phyloP scores from a whole-genome alignment of 2,329 filamentous ascomycete species.

The Anthostomella pinea region DNA sequence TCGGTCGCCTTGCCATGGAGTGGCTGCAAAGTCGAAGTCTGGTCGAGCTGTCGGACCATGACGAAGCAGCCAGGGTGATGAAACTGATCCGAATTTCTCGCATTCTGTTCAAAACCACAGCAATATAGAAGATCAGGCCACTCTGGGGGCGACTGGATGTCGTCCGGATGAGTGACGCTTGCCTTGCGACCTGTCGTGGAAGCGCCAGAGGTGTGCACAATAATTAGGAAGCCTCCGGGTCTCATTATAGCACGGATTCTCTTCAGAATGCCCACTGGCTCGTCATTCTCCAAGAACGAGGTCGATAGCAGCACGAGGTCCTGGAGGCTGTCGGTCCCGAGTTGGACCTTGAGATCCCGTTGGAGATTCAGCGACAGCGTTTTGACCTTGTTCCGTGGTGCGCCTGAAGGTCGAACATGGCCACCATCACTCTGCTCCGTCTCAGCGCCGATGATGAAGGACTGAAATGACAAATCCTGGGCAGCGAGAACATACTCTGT shows the following conservation, averaged over 20 bases:
- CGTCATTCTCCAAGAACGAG: slow-evolving; percentile 29
- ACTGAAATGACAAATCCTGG: slow-evolving; percentile 30
- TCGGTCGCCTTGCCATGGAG: too few species aligned
- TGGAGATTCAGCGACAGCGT: slow-evolving; percentile 22
- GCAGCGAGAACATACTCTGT: slow-evolving; percentile 31
- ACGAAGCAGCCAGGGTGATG: slow-evolving; percentile 34
- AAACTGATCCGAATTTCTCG: slow-evolving; percentile 33
- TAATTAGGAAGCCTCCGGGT: slow-evolving; percentile 37
- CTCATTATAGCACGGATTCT: slow-evolving; percentile 32
- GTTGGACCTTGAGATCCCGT: slow-evolving; percentile 8
- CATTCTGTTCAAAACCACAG: slow-evolving; percentile 32
- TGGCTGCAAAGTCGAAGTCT: too few species aligned
- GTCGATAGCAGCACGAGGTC: slow-evolving; percentile 36
- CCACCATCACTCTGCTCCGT: slow-evolving; percentile 12
- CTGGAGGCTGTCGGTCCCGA: slow-evolving; percentile 13
- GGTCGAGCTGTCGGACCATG: slow-evolving; percentile 38
- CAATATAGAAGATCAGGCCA: slow-evolving; percentile 34
- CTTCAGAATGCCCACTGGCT: slow-evolving; percentile 16
- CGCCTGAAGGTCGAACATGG: slow-evolving; percentile 2
- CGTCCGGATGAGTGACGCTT: slow-evolving; percentile 6
- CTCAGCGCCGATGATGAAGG: slow-evolving; percentile 26
- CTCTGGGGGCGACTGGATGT: slow-evolving; percentile 27
- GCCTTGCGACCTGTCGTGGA: slow-evolving; percentile 18
- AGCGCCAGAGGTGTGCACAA: slow-evolving; percentile 16
- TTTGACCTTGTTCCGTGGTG: slow-evolving; percentile 7